Percentiles rank a stretch among this genome's conserved stretches.
Conservation (phyloP, 1,284 basidiomycete genomes). For the Trametes polyzona region DNA sequence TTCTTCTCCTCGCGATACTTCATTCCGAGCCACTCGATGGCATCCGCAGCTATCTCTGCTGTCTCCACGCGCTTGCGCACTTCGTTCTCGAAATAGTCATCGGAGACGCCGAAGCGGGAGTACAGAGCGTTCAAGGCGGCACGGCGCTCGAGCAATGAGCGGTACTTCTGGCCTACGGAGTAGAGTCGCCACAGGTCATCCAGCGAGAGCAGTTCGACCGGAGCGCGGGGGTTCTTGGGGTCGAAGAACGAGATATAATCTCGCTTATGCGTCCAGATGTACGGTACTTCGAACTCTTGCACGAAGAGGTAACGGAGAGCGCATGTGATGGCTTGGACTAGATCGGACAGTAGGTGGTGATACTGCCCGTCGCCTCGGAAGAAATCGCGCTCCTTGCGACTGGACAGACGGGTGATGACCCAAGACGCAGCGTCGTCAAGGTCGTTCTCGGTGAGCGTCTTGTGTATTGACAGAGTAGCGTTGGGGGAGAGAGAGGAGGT, state of each 20-base stretch:
- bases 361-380: constrained; percentile 66
- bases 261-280: constrained; percentile 92
- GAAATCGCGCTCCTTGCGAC: constrained; percentile 76
- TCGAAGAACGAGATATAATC: constrained; percentile 88
- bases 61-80: constrained; percentile 67
- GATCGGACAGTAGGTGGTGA: constrained; percentile 64
- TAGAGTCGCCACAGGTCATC: constrained; percentile 91
- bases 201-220: constrained; percentile 72
- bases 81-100: constrained; percentile 76
- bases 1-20: constrained; percentile 82
- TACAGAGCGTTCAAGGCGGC: constrained; percentile 69
- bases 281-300: constrained; percentile 91
- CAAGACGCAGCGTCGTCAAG: constrained; percentile 86
- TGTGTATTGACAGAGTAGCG: constrained; percentile 69
- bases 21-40: constrained; percentile 90
- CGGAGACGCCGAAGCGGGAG: constrained; percentile 60
- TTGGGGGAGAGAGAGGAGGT: constrained; percentile 81
- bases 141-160: constrained; percentile 80
- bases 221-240: constrained; percentile 53
- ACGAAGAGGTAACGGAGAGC: constrained; percentile 87
- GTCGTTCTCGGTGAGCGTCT: constrained; percentile 69
- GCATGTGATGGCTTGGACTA: constrained; percentile 81
- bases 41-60: constrained; percentile 91
- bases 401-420: constrained; percentile 87
- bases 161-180: constrained; percentile 83